Conservation (phyloP, 2,329 filamentous ascomycete genomes). For the Trichophyton equinum region DNA sequence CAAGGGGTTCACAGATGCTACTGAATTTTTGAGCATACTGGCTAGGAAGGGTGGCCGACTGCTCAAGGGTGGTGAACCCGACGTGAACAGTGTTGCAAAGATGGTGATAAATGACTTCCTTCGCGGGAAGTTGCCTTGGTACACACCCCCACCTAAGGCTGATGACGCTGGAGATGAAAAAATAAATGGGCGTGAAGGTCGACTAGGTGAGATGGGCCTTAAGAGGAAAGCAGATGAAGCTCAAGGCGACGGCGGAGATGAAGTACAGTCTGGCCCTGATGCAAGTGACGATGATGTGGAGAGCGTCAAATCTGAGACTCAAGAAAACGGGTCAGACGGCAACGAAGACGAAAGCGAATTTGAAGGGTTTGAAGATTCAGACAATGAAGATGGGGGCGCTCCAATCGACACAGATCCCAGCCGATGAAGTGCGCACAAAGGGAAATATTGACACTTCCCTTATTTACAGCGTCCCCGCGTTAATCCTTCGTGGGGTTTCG, state of each 20-base stretch:
- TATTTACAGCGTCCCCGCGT: neutral
- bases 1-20: constrained; percentile 61
- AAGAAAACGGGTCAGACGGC: constrained; percentile 27
- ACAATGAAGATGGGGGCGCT: constrained; percentile 14
- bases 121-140: constrained; percentile 93
- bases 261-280: constrained; percentile 16
- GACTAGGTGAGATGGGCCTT: constrained; percentile 69
- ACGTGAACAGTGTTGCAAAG: constrained; percentile 88
- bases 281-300: constrained; percentile 17
- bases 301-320: constrained; percentile 13
- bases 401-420: neutral
- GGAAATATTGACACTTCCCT: neutral
- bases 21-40: constrained; percentile 74
- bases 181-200: constrained; percentile 61
- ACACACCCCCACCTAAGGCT: constrained; percentile 59
- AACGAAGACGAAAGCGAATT: constrained; percentile 12
- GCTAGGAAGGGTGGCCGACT: constrained; percentile 78
- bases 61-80: constrained; percentile 84
- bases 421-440: neutral
- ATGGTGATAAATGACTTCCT: constrained; percentile 97
- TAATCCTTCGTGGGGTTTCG: neutral
- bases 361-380: too few relatives aligned
- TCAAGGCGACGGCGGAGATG: constrained; percentile 21
- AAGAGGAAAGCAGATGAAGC: constrained; percentile 60
- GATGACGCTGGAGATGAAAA: constrained; percentile 32